These are phyloP conservation scores for Rickenella mellea DNA, from an alignment of 768 basidiomycete genomes.

Conservation along the genomic window DNA sequence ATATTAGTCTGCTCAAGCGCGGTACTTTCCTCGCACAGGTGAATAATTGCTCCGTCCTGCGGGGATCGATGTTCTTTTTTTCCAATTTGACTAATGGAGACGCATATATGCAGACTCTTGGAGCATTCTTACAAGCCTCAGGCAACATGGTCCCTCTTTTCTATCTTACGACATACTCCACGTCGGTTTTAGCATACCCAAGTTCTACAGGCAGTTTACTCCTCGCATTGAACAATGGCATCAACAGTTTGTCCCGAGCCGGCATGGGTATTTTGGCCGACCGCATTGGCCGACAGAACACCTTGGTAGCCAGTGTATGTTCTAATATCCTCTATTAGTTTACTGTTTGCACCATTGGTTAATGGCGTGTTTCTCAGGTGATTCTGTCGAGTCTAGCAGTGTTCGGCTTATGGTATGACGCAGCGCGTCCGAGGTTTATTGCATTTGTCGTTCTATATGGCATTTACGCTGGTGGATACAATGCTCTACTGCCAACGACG, in stretches of 20 bases:
- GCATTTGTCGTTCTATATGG: slow-evolving; percentile 33
- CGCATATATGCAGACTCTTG: slow-evolving; percentile 20
- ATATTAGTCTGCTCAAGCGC: slow-evolving; percentile 26
- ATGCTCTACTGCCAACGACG: slow-evolving; percentile 33
- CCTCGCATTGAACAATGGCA: slow-evolving; percentile 31
- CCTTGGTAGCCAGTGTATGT: slow-evolving; percentile 28
- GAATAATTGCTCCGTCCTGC: background rate
- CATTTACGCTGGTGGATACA: slow-evolving; percentile 34
- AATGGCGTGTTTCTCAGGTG: slow-evolving; percentile 16
- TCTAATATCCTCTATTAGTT: background rate
- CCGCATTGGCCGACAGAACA: slow-evolving; percentile 33
- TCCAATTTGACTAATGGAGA: background rate
- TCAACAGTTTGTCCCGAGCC: slow-evolving; percentile 32
- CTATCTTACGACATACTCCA: slow-evolving; percentile 33
- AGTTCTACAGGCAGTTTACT: slow-evolving; percentile 26
- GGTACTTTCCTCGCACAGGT: slow-evolving; percentile 35
- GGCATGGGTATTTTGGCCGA: slow-evolving; percentile 33
- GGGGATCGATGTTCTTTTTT: background rate
- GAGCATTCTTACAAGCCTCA: slow-evolving; percentile 32
- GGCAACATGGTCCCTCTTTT: slow-evolving; percentile 36
- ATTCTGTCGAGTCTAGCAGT: slow-evolving; percentile 29
- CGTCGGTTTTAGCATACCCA: slow-evolving; percentile 28
- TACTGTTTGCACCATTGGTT: background rate
- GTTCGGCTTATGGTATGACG: slow-evolving; percentile 32
- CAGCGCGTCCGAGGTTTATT: slow-evolving; percentile 26